Base-by-base conservation (phyloP, 2,329 filamentous ascomycete species). In the Aspergillus sp. region DNA sequence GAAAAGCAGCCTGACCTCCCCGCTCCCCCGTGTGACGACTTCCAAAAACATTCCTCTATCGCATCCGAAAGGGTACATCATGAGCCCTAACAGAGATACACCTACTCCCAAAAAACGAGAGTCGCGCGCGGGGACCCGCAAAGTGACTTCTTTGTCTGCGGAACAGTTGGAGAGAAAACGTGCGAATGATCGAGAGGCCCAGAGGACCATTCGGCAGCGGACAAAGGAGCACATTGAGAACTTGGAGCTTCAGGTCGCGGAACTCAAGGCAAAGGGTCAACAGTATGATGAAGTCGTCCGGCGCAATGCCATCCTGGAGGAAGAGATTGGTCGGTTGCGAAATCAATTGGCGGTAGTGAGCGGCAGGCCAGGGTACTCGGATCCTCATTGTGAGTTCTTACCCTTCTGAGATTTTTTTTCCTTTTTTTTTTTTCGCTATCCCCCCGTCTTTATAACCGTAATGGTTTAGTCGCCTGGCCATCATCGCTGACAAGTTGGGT, bases 131-230 rank as follows among this genome's bases (percentile, higher is more conserved):
- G 78, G 78, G 9, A 78, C 77, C 41, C 74, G 79, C 49, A 81
- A 77, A 60, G 79, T 81, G 38, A 76, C 75, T 33, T 77, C 76
- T 7, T 67, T 82, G 47, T 79, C 78, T 13, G 72, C 76, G 27
- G 78, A 79, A 49, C 79, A 81, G 57, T 67, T 82, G 43, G 79
- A 81, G 56, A 69, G 79, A 44, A 82, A 82, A 61, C 71, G 79
- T 50, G 79, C 79, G 52, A 81, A 81, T 61, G 79, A 82, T 60
- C 72, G 79, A 52, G 79, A 82, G 62, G 78, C 79, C 46, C 79
- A 82, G 59, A 72, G 78, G 54, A 78, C 77, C 43, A 82, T 81
- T 54, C 75, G 79, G 25, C 76, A 80, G 58, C 66, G 79, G 51
- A 81, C 77, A 38, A 81, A 79, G 54, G 77, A 80, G 53, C 78